A percentile compares a stretch with the other conserved stretches of the same genome.
Conservation (phyloP, 225 moss, liverwort and hornwort genomes). For the Antitrichia curtipendula region DNA sequence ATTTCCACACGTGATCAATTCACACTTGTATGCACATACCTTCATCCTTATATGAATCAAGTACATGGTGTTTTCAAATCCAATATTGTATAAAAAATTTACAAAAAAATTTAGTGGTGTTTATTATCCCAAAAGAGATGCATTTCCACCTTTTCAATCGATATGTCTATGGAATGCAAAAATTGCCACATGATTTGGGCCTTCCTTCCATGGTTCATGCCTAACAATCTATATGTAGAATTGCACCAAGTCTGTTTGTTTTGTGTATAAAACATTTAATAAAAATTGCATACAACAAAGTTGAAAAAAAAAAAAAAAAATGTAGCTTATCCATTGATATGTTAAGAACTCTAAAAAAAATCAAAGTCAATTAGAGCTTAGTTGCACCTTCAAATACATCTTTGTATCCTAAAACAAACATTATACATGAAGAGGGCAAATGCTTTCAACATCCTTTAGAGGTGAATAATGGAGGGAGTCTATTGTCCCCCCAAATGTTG, state of each 20-base stretch:
- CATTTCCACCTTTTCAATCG: fast-evolving
- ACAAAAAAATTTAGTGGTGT: neutral
- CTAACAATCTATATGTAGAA: too few relatives aligned
- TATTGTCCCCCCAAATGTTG: neutral
- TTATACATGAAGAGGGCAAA: neutral
- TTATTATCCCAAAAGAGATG: neutral
- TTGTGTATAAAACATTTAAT: neutral
- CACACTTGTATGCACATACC: fast-evolving
- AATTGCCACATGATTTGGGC: neutral
- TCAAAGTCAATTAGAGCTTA: too few relatives aligned
- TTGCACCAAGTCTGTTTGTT: fast-evolving
- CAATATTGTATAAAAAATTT: neutral
- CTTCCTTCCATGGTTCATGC: neutral
- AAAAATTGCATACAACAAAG: neutral
- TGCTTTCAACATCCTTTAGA: neutral
- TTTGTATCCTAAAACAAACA: neutral
- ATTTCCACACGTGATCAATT: fast-evolving
- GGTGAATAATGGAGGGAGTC: neutral
- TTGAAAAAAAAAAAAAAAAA: too few relatives aligned
- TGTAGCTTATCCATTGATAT: neutral
- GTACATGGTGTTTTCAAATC: fast-evolving
- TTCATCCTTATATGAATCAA: neutral
- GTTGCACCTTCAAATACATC: neutral
- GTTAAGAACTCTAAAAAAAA: neutral
- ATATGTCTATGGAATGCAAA: neutral